Evolutionary conservation across 2,329 filamentous ascomycete genomes (phyloP), one percentile per base, ranked within the genome.

Genomic region (Ustulina deusta): DNA sequence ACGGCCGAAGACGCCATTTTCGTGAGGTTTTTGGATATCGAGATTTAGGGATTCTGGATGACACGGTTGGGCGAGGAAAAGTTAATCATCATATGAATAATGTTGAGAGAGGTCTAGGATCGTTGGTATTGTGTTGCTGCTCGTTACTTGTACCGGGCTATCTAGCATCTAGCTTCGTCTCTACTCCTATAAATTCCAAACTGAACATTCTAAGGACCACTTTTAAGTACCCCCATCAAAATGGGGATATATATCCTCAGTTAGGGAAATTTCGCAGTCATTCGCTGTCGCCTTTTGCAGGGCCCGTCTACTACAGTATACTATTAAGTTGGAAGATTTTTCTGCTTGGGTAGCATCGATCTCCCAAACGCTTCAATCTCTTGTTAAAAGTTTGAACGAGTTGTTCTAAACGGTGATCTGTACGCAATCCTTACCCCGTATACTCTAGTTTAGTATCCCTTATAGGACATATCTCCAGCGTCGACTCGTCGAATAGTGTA

Each of bases 1-100:
- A 46, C 71, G 72, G n/a, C 79, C 79, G 10, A 73, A 75, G 67
- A 72, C 73, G 17, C 61, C 38, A 36, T 76, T 75, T 65, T 69
- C 72, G 51, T 72, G 62, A 64, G 27, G 25, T 17, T 20, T 17
- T 32, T 6, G 20, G 25, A 32, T 29, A 46, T 48, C 11, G 11
- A 15, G 17, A 32, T 34, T 11, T 10, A 46, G 9, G 36, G 32
- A 7, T 34, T 38, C 10, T 17, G 7, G 4, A 56, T 17, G 5
- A 34, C 11, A 42, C 29, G 22, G 4, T 15, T 20, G 17, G 29
- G 10, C 11, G 13, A 13, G 1, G 9, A 36, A 36, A 34, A n/a
- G 9, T n/a, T n/a, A 36, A 15, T 49, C n/a, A n/a, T 34, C 3
- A 22, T 1, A 22, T 40, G 13, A 40, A 25, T 55, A n/a, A 38